Conservation (phyloP, 495 filamentous ascomycete species). For the Tuber brumale region DNA sequence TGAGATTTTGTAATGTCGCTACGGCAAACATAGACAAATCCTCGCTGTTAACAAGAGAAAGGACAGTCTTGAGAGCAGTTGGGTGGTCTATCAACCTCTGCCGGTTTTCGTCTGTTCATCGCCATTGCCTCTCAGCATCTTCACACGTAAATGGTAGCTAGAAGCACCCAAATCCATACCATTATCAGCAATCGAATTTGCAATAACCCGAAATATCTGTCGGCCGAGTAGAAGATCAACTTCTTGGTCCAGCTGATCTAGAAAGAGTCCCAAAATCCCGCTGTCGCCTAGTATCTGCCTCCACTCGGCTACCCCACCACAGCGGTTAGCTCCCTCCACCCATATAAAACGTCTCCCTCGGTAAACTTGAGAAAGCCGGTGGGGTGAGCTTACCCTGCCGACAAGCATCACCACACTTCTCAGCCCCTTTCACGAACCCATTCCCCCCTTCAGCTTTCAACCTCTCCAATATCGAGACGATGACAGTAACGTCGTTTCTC, state of each 20-base stretch:
- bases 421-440: conserved; percentile 48
- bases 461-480: conserved; percentile 5
- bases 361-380: conserved; percentile 7
- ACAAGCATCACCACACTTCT: conserved; percentile 60
- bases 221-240: conserved; percentile 43
- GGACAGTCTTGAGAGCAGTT: conserved; percentile 52
- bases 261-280: conserved; percentile 61
- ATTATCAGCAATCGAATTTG: conserved; percentile 76
- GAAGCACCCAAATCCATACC: conserved; percentile 46
- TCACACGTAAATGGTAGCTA: not conserved
- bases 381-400: conserved; percentile 56
- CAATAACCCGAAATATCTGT: conserved; percentile 58
- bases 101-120: conserved; percentile 60
- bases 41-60: conserved; percentile 50
- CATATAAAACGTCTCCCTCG: conserved; percentile 22
- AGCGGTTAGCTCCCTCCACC: conserved; percentile 13
- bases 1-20: conserved; percentile 66
- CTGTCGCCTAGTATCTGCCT: conserved; percentile 59
- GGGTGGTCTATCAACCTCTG: conserved; percentile 54
- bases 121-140: conserved; percentile 3
- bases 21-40: conserved; percentile 54
- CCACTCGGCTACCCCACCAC: conserved; percentile 51
- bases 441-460: conserved; percentile 9
- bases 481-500: not conserved
- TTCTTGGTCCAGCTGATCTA: conserved; percentile 49